Base-by-base conservation (phyloP, 352 stramenopile genomes). In the Hyaloperonospora brassicae region DNA sequence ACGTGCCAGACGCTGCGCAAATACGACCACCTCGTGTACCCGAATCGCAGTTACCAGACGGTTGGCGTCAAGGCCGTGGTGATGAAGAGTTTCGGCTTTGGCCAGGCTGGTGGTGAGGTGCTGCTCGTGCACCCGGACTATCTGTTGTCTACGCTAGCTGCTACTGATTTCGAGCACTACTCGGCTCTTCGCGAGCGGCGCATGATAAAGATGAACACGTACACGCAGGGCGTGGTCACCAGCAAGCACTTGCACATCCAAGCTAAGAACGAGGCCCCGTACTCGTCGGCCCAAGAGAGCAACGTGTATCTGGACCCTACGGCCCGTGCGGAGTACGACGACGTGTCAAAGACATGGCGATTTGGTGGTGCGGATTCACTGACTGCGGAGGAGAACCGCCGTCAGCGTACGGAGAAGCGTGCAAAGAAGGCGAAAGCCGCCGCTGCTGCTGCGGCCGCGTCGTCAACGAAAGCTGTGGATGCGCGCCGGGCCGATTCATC, bases 11-110 rank as follows among this genome's bases (percentile, higher is more conserved):
- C 65, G 42, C 58, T 94, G 38, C 79, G 79, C 55, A 73, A 84
- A 58, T 89, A 85, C 63, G 65, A 87, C 58, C 73, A 84, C 51
- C 64, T 94, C n/a, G 58, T 86, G 52, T 94, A 89, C 55, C 78
- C 82, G 50, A 94, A 91, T 61, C 75, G 79, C 25, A 86, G 64
- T 52, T 73, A 92, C 48, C 79, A 92, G 67, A 89, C 79, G 5
- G 55, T 66, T n/a, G 78, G 79, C 13, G 62, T 92, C 61, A 91
- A 93, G 75, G 80, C 79, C 11, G 80, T 78, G 0, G 21, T 91
- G 27, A 64, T 93, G 57, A 93, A 90, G 72, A 89, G 79, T 57
- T 93, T 93, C 45, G 83, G 83, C 31, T 93, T 93, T 42, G 83
- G 83, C 8, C 83, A 93, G 64, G 80, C 73, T 2, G 72, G 83